phyloP scores from a whole-genome alignment of 1,139 yeast species.

The Scheffersomyces quercinus region DNA sequence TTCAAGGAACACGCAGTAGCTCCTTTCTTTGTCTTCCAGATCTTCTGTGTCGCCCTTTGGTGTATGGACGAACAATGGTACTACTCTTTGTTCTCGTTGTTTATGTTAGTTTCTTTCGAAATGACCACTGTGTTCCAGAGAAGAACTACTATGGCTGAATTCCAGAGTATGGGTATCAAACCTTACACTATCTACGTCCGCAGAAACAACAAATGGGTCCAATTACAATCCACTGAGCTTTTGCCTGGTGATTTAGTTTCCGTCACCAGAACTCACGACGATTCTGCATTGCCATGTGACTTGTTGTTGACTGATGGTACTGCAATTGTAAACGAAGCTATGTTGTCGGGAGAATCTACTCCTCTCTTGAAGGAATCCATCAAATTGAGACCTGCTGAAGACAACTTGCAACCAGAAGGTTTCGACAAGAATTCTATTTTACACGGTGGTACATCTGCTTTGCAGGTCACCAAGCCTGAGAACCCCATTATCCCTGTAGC shows the following conservation, averaged over 20 bases:
- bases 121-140: conserved; percentile 95
- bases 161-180: conserved; percentile 95
- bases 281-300: conserved; percentile 96
- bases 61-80: conserved; percentile 97
- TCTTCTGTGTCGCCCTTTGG: conserved; percentile 95
- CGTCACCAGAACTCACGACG: conserved; percentile 83
- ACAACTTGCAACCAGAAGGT: conserved; percentile 70
- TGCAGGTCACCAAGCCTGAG: conserved; percentile 81
- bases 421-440: conserved; percentile 85
- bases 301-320: conserved; percentile 81
- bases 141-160: conserved; percentile 89
- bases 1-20: conserved; percentile 98
- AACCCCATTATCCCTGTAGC: conserved; percentile 52
- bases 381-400: conserved; percentile 75
- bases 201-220: conserved; percentile 71
- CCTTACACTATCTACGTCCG: conserved; percentile 78
- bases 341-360: conserved; percentile 98
- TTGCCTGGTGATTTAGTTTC: conserved; percentile 94
- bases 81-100: conserved; percentile 84
- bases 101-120: conserved; percentile 92
- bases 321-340: conserved; percentile 94
- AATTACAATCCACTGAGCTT: conserved; percentile 69
- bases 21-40: conserved; percentile 94
- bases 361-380: conserved; percentile 93
- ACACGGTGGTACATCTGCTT: conserved; percentile 96